Evolutionary conservation across 176 grass and related monocot genomes (phyloP), one percentile per base, ranked within the genome.

Genomic region (Areca catechu): DNA sequence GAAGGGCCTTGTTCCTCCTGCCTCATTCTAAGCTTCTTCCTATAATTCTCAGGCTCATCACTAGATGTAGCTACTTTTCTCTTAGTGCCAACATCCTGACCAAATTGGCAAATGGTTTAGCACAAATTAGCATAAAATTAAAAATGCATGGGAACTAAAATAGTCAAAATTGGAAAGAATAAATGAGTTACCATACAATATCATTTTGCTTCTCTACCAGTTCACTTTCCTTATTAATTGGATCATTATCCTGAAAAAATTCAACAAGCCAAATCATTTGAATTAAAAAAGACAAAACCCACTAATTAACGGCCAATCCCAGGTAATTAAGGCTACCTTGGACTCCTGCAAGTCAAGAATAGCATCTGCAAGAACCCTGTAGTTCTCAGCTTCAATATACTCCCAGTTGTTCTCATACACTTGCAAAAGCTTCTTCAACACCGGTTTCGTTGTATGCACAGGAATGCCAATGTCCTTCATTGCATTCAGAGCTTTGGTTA

Each of bases 381-480:
- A 96, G 71, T 66, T 71, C 15, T 82, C 83, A 0, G 89, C 83
- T 78, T 96, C 80, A 14, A 96, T 90, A 48, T 48, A 62, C 67
- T 77, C 72, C 92, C 86, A 96, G 23, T 77, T 90, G 5, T 79
- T 19, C 3, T 76, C 64, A 24, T 72, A 90, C 56, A 69, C 70
- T 0, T 22, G 54, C 20, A 85, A 25, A 47, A 96, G 83, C 17
- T 55, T 30, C 83, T 49, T 96, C 63, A 88, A 16, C 2, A 96
- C 72, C 15, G 51, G 24, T 3, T 1, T 18, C 5, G 68, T 15
- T 55, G 67, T 37, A 64, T 77, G 76, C 55, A 4, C 77, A 23
- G 22, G 4, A 59, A 96, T 66, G 15, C 86, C 92, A 4, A 96
- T 59, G 12, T 5, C 0, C 61, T 71, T 77, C 92, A 90, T 90